These are phyloP conservation scores for Alternaria ventricosa DNA, from an alignment of 2,329 filamentous ascomycete genomes.

Conservation along the genomic window DNA sequence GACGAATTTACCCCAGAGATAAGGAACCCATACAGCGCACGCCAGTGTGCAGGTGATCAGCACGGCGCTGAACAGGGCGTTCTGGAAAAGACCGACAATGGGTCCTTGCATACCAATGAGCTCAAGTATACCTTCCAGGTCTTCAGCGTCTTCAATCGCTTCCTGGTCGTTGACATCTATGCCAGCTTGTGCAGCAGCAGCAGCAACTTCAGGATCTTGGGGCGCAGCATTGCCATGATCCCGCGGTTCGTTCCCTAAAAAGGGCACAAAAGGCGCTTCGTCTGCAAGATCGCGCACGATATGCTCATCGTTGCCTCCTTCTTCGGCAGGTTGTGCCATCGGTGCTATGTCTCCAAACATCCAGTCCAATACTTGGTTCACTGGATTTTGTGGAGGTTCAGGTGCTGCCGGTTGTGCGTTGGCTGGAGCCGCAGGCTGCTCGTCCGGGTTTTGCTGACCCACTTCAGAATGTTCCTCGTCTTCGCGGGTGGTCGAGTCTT, in stretches of 20 bases:
- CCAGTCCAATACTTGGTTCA: constrained; percentile 53
- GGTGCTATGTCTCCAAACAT: constrained; percentile 56
- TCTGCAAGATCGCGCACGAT: constrained; percentile 64
- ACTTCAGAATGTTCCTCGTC: constrained; percentile 3
- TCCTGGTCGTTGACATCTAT: constrained; percentile 73
- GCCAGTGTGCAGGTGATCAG: constrained; percentile 85
- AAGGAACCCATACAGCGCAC: constrained; percentile 86
- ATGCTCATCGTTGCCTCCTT: constrained; percentile 61
- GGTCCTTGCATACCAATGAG: constrained; percentile 96
- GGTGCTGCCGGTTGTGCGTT: constrained; percentile 14
- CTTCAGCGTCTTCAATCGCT: constrained; percentile 82
- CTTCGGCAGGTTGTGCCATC: constrained; percentile 31
- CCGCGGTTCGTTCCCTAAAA: constrained; percentile 50
- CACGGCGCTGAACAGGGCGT: constrained; percentile 91
- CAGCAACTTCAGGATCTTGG: constrained; percentile 65
- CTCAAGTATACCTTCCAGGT: constrained; percentile 95
- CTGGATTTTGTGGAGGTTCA: constrained; percentile 19
- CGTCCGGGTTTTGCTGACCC: not conserved
- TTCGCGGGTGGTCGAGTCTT: not conserved
- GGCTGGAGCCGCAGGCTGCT: constrained; percentile 9
- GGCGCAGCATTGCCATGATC: constrained; percentile 34
- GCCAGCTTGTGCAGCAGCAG: constrained; percentile 70
- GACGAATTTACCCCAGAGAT: constrained; percentile 86
- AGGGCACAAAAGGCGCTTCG: constrained; percentile 67
- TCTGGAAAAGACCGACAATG: constrained; percentile 87